These are phyloP conservation scores for Acer yangbiense DNA, from an alignment of 345 rosid genomes.

Conservation along the genomic window DNA sequence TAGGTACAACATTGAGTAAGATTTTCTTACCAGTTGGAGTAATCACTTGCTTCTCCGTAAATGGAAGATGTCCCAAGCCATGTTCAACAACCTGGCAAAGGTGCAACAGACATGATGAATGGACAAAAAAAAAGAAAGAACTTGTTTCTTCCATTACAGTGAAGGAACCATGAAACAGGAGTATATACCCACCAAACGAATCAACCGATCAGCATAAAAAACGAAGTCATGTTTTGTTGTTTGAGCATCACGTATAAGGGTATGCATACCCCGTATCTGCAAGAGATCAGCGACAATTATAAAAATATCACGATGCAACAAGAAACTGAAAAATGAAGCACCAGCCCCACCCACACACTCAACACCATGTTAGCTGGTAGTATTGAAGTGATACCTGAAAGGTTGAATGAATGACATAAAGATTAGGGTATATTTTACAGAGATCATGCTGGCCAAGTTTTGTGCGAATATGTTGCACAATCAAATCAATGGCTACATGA, in stretches of 20 bases:
- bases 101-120: conserved; percentile 15
- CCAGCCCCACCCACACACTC: neutral
- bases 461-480: conserved; percentile 96
- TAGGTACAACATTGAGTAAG: neutral
- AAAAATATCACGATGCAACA: neutral
- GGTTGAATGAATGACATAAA: conserved; percentile 92
- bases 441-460: conserved; percentile 98
- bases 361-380: conserved; percentile 7
- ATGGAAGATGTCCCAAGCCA: conserved; percentile 97
- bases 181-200: conserved; percentile 80
- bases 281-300: conserved; percentile 23
- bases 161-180: conserved; percentile 16
- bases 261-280: conserved; percentile 99
- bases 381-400: conserved; percentile 69
- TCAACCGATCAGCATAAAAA: conserved; percentile 93
- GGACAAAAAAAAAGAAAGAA: neutral
- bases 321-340: neutral
- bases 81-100: conserved; percentile 87
- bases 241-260: conserved; percentile 94
- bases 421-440: conserved; percentile 96
- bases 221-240: conserved; percentile 95
- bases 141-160: conserved; percentile 6
- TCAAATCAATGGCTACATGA: conserved; percentile 96
- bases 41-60: conserved; percentile 93
- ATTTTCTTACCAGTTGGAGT: conserved; percentile 90